Conservation (phyloP, 2,329 filamentous ascomycete genomes). For the Kalmusia sp. region DNA sequence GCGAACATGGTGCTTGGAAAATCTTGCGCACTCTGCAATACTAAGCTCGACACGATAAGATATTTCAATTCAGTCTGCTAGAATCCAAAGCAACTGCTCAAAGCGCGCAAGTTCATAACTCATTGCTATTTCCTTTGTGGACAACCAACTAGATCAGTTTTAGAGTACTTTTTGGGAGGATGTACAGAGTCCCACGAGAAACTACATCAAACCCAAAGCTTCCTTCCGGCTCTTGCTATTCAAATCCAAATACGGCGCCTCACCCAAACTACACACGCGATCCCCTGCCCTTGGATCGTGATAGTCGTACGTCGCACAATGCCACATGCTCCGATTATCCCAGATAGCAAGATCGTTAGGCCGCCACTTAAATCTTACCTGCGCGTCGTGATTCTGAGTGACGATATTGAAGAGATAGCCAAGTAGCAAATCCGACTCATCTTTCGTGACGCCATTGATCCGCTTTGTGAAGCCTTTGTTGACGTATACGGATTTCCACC, state of each 20-base stretch:
- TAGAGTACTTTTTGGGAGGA: too few species aligned
- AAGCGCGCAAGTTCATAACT: too few species aligned
- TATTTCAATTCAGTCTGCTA: too few species aligned
- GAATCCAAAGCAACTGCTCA: too few species aligned
- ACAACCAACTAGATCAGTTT: too few species aligned
- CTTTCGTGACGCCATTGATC: conserved; percentile 55
- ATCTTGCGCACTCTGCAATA: too few species aligned
- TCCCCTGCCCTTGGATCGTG: conserved; percentile 59
- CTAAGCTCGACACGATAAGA: too few species aligned
- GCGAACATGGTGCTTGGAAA: too few species aligned
- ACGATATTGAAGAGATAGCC: conserved; percentile 53
- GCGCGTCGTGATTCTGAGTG: conserved; percentile 59
- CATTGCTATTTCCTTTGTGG: too few species aligned
- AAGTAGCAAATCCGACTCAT: conserved; percentile 54
- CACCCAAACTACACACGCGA: conserved; percentile 61
- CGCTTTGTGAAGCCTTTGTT: conserved; percentile 42
- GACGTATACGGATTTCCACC: conserved; percentile 61
- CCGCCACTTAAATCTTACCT: conserved; percentile 58
- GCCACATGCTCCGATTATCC: conserved; percentile 69
- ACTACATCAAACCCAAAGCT: conserved; percentile 36
- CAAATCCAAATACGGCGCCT: conserved; percentile 63
- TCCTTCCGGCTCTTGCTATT: conserved; percentile 57
- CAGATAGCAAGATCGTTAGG: conserved; percentile 61
- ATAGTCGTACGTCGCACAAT: conserved; percentile 70
- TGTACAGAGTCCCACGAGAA: too few species aligned